Evolutionary conservation across 805 yeast species (phyloP).

Genomic region (Lipomyces anomalus): DNA sequence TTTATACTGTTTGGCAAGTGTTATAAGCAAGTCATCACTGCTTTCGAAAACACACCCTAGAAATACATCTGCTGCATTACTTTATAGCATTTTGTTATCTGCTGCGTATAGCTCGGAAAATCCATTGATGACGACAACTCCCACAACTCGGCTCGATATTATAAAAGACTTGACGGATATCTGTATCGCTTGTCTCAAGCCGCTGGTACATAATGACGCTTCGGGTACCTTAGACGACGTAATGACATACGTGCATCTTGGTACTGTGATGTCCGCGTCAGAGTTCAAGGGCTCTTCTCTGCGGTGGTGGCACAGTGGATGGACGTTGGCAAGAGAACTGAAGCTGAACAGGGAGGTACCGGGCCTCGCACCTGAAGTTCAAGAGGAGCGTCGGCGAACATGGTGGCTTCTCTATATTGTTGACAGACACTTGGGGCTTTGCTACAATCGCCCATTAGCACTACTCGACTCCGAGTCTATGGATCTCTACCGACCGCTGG

Average conservation of each 20-base stretch:
- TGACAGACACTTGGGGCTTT: slow-evolving; percentile 37
- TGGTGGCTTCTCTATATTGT: slow-evolving; percentile 41
- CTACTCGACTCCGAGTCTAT: slow-evolving; percentile 34
- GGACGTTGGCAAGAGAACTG: slow-evolving; percentile 31
- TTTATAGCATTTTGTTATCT: slow-evolving; percentile 28
- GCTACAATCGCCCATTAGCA: slow-evolving; percentile 34
- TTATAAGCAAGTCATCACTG: slow-evolving; percentile 27
- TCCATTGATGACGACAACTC: slow-evolving; percentile 28
- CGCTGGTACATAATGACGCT: slow-evolving; percentile 24
- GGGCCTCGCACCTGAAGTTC: slow-evolving; percentile 28
- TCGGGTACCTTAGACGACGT: slow-evolving; percentile 31
- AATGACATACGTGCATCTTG: slow-evolving; percentile 31
- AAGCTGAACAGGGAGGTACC: slow-evolving; percentile 29
- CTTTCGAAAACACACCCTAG: slow-evolving; percentile 22
- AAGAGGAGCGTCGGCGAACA: slow-evolving; percentile 39
- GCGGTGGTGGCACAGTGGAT: slow-evolving; percentile 32
- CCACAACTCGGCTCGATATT: slow-evolving; percentile 27
- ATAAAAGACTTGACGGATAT: slow-evolving; percentile 27
- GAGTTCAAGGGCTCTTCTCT: slow-evolving; percentile 32
- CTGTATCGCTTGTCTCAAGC: slow-evolving; percentile 26
- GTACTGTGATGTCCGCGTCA: slow-evolving; percentile 32
- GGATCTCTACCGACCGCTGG: slow-evolving; percentile 32
- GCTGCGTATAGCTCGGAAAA: slow-evolving; percentile 32
- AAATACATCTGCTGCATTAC: slow-evolving; percentile 24
- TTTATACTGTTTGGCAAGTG: slow-evolving; percentile 29